Evolutionary conservation across 257 asterid species (phyloP), one percentile per base, ranked within the genome.

Genomic region (Plantago major): DNA sequence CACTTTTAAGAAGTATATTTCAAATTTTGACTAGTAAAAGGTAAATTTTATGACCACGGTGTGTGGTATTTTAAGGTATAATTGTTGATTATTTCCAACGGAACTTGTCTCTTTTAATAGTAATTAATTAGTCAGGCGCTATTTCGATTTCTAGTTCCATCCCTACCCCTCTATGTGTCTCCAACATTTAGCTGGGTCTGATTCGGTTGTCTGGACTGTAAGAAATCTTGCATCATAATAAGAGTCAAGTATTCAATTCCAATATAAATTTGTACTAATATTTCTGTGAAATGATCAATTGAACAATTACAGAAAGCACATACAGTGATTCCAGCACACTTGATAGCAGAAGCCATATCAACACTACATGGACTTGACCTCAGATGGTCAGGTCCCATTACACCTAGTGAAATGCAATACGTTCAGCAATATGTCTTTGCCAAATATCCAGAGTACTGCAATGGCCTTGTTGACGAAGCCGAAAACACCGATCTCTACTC

Each of bases 341-440:
- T 85, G 28, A 81, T 88, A 11, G 95, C 96, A 0, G 96, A 88
- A 67, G 96, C 95, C 26, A 88, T 88, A 74, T 88, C 96, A 8
- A 88, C 86, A 22, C 90, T 88, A 51, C 79, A 78, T 37, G 96
- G 96, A 11, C 74, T 80, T 40, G 95, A 82, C 69, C 86, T 88
- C 0, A 73, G 96, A 62, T 88, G 96, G 96, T 88, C 95, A 12
- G 95, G 95, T 9, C 96, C 96, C 61, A 88, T 88, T 59, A 88
- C 96, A 9, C 96, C 95, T 0, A 71, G 56, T 3, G 96, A 86
- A 74, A 82, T 76, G 84, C 85, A 80, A 64, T 88, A 83, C 62
- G 96, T 88, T 10, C 82, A 86, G 63, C 83, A 88, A 18, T 88
- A 88, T 46, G 93, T 88, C 0, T 70, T 83, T 9, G 93, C 96